phyloP scores from a whole-genome alignment of 208 protist genomes.

The Naegleria gruberi region DNA sequence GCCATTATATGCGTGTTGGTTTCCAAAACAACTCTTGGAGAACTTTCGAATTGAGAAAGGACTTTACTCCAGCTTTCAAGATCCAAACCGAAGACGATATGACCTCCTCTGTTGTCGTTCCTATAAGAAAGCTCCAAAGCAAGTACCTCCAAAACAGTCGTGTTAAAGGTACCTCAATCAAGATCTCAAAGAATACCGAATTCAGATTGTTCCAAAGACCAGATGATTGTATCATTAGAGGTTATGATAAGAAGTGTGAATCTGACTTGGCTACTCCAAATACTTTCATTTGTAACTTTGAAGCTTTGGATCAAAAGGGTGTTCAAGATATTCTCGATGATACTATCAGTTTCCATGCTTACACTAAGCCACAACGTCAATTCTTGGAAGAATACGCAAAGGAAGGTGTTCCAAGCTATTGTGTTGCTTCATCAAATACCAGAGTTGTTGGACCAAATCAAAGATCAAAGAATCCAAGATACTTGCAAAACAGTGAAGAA shows the following conservation, averaged over 20 bases:
- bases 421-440: not conserved
- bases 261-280: conserved; percentile 24
- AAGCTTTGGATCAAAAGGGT: conserved; percentile 28
- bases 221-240: conserved; percentile 40
- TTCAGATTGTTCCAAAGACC: conserved; percentile 47
- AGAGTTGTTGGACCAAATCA: not conserved
- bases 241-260: conserved; percentile 33
- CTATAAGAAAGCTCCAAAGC: conserved; percentile 14
- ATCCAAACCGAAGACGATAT: conserved; percentile 48
- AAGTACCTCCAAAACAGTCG: not conserved
- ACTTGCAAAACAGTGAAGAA: not conserved
- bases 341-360: conserved; percentile 32
- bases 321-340: conserved; percentile 4
- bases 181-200: conserved; percentile 41
- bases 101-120: conserved; percentile 34
- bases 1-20: conserved; percentile 38
- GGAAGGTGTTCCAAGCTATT: not conserved
- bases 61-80: conserved; percentile 41
- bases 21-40: conserved; percentile 28
- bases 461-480: not conserved
- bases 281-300: conserved; percentile 45
- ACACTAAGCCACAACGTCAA: conserved; percentile 35
- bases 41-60: conserved; percentile 36
- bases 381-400: not conserved
- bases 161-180: conserved; percentile 14